These are phyloP conservation scores for Peronospora belbahrii DNA, from an alignment of 352 stramenopile species.

Conservation along the genomic window DNA sequence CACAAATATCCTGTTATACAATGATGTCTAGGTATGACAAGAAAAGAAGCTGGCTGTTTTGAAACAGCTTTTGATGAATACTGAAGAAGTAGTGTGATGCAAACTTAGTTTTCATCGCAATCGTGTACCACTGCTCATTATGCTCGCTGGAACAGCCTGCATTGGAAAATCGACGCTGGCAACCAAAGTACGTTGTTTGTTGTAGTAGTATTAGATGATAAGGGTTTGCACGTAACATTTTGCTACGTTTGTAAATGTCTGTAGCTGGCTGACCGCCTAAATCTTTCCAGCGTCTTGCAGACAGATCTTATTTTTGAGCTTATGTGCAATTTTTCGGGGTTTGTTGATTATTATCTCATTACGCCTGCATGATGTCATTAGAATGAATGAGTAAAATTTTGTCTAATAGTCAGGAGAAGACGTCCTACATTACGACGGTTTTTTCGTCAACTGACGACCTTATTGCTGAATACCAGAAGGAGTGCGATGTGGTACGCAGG, in stretches of 20 bases:
- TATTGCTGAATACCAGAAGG: conserved; percentile 61
- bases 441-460: conserved; percentile 60
- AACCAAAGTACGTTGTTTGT: conserved; percentile 52
- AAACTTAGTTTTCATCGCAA: conserved; percentile 68
- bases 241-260: conserved; percentile 11
- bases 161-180: conserved; percentile 83
- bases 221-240: too few species aligned
- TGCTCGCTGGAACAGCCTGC: conserved; percentile 73
- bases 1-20: conserved; percentile 76
- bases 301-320: conserved; percentile 86
- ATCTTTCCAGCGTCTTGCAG: conserved; percentile 81
- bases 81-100: too few species aligned
- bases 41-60: too few species aligned
- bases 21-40: conserved; percentile 71
- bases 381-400: neutral
- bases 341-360: conserved; percentile 1
- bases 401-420: conserved; percentile 43
- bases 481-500: conserved; percentile 74
- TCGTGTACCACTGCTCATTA: conserved; percentile 76
- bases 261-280: conserved; percentile 77
- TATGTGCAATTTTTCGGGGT: conserved; percentile 89
- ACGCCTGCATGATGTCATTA: neutral
- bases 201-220: too few species aligned
- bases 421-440: conserved; percentile 48
- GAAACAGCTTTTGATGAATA: neutral